Percentiles rank a stretch among this genome's conserved stretches.
These are phyloP conservation scores for Plasmodium ovale DNA, from an alignment of 169 alveolate species.

Conservation along the genomic window DNA sequence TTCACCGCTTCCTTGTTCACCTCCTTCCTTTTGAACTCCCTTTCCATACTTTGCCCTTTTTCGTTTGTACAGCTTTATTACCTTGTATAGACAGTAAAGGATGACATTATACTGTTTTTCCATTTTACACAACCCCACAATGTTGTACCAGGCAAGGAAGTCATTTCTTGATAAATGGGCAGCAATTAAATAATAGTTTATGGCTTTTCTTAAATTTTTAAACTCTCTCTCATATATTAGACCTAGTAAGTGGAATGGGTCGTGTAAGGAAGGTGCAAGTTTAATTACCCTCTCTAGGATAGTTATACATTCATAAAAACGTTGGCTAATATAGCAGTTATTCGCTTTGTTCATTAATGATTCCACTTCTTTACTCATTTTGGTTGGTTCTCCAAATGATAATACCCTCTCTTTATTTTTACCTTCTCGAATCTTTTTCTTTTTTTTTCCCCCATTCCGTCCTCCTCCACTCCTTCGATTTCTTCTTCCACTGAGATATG, in stretches of 20 bases:
- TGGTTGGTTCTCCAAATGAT: conserved; percentile 55
- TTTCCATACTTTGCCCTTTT: conserved; percentile 3
- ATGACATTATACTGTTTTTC: conserved; percentile 37
- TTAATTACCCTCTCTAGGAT: conserved; percentile 86
- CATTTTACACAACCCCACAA: conserved; percentile 86
- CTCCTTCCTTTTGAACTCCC: background rate
- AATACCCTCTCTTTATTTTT: background rate
- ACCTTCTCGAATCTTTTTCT: background rate
- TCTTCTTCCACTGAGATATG: background rate
- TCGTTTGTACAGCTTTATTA: conserved; percentile 35
- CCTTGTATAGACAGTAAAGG: conserved; percentile 57
- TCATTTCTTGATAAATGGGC: conserved; percentile 91
- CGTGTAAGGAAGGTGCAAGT: conserved; percentile 90
- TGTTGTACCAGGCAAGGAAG: conserved; percentile 87
- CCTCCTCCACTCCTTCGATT: background rate
- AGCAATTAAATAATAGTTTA: conserved; percentile 90
- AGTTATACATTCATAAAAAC: conserved; percentile 79
- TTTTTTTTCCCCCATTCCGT: conserved; percentile 1
- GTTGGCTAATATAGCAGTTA: conserved; percentile 78
- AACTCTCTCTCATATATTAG: conserved; percentile 90
- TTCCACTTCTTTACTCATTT: conserved; percentile 80
- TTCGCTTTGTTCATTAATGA: conserved; percentile 82
- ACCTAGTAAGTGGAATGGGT: conserved; percentile 92
- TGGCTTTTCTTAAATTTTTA: conserved; percentile 87
- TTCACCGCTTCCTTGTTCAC: background rate